Evolutionary conservation across 139 green algal genomes (phyloP).

Genomic region (Haematococcus lacustris): DNA sequence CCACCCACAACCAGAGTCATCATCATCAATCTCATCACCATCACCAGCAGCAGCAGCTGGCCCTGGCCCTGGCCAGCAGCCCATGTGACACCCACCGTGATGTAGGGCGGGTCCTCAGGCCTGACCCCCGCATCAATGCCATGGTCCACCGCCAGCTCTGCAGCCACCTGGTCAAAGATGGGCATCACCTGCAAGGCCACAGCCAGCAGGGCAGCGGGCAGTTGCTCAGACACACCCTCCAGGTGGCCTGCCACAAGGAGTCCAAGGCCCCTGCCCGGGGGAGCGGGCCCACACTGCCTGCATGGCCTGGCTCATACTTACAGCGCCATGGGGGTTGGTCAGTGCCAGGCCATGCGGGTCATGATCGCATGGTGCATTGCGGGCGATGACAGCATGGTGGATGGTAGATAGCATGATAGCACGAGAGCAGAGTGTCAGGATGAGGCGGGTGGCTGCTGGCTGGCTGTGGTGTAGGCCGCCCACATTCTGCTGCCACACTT

Average conservation of each 20-base stretch:
- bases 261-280: not conserved
- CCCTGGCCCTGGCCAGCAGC: not conserved
- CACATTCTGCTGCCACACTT: too few species aligned
- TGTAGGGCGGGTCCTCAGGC: constrained; percentile 1
- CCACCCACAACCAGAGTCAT: not conserved
- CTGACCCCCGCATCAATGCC: not conserved
- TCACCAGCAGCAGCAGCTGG: not conserved
- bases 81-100: constrained; percentile 4
- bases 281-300: not conserved
- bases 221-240: constrained; percentile 3
- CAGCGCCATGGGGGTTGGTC: not conserved
- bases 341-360: not conserved
- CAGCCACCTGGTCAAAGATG: not conserved
- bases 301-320: not conserved
- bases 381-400: too few species aligned
- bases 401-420: too few species aligned
- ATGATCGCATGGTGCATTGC: not conserved
- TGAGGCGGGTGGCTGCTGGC: too few species aligned
- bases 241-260: not conserved
- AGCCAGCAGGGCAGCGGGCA: too few species aligned
- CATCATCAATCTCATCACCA: too few species aligned
- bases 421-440: too few species aligned
- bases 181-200: constrained; percentile 8
- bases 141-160: constrained; percentile 6
- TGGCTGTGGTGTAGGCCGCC: too few species aligned